Base-by-base conservation (phyloP, 2,329 filamentous ascomycete genomes). In the Apiospora hydei region DNA sequence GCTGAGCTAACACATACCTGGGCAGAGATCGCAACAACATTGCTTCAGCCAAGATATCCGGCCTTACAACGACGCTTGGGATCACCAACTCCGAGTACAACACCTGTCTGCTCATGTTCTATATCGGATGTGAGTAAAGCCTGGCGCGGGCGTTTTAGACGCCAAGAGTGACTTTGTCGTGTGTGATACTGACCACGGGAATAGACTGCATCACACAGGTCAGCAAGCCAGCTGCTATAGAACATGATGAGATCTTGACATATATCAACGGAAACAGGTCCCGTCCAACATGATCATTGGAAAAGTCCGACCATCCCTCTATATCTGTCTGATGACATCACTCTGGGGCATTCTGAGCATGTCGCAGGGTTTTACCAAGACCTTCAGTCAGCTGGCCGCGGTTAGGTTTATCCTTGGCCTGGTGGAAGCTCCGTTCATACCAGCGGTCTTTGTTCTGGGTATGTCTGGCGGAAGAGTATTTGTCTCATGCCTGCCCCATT, bases 311-410 rank as follows among this genome's bases (percentile, higher is more conserved):
- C 78, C 78, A 4, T 74, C 74, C 5, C 72, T 75, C 21, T 79
- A 80, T 69, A 76, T 77, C n/a, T 75, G 74, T 26, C 53, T 75
- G 1, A 69, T 74, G 24, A 75, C 75, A 16, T 76, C 72, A 14
- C 26, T 73, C 3, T 76, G 74, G 76, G 81, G 81, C 6, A 14
- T 81, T 2, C 74, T 79, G 1, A 77, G 76, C 3, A 76, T 81
- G 46, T 80, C 77, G 69, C 79, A 82, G 71, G 81, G 80, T 10
- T 76, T 82, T 1, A 80, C 81, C 0, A 73, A 77, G n/a, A 76
- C 74, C 67, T 77, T 75, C 24, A 51, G 66, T 21, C 72, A 75
- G 21, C 69, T 77, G 14, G 71, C 75, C 6, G 38, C 71, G 14
- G 71, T 75, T 14, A 69, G 75, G 43, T 76, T 77, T 34, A 53